A percentile compares a stretch with the other conserved stretches of the same genome.
phyloP scores from a whole-genome alignment of 1,284 basidiomycete genomes.

The Leccinum subrobustum region DNA sequence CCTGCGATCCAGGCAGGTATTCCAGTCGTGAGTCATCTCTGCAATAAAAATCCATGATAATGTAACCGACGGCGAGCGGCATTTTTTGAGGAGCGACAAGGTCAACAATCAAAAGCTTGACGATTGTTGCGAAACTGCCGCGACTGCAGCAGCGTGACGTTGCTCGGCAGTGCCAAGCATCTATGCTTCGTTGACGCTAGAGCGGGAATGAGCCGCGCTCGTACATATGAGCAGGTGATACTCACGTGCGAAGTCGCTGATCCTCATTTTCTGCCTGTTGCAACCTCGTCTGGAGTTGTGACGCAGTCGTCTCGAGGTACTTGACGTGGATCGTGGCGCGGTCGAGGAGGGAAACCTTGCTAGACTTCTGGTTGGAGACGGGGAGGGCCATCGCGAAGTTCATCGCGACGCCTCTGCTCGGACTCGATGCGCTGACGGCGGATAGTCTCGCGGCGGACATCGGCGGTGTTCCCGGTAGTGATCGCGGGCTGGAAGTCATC shows the following conservation, averaged over 20 bases:
- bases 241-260: slow-evolving; percentile 63
- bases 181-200: slow-evolving; percentile 78
- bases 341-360: slow-evolving; percentile 84
- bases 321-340: slow-evolving; percentile 79
- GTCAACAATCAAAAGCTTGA: slow-evolving; percentile 47
- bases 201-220: slow-evolving; percentile 5
- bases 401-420: slow-evolving; percentile 82
- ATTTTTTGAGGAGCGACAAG: slow-evolving; percentile 22
- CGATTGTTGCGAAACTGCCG: slow-evolving; percentile 46
- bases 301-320: slow-evolving; percentile 74
- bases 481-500: slow-evolving; percentile 52
- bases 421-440: slow-evolving; percentile 85
- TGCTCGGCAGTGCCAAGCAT: slow-evolving; percentile 79
- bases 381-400: slow-evolving; percentile 85
- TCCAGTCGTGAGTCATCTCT: slow-evolving; percentile 44
- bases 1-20: slow-evolving; percentile 56
- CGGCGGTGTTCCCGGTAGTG: slow-evolving; percentile 41
- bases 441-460: slow-evolving; percentile 77
- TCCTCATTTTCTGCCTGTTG: slow-evolving; percentile 76
- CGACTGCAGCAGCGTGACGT: slow-evolving; percentile 56
- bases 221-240: neutral
- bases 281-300: slow-evolving; percentile 69
- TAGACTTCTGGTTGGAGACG: slow-evolving; percentile 82
- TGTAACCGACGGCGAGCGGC: slow-evolving; percentile 30
- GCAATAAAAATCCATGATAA: slow-evolving; percentile 41